phyloP scores from a whole-genome alignment of 495 filamentous ascomycete species.

The Aspergillus hancockii region DNA sequence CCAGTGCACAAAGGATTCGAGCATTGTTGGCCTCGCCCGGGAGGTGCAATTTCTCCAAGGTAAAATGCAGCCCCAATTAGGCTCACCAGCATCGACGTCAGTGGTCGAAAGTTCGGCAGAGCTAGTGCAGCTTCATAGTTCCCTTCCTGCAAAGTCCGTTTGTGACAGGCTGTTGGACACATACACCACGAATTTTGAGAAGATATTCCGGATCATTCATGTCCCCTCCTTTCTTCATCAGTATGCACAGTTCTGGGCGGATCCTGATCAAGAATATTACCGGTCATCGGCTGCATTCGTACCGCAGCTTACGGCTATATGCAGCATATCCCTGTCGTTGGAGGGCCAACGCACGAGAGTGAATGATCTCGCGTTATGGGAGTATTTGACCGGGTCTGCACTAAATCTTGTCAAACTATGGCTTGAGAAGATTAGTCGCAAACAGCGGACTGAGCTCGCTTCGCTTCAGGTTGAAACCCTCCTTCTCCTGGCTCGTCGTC shows the following conservation, averaged over 20 bases:
- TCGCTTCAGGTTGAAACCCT: constrained; percentile 27
- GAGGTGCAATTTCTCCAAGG: constrained; percentile 33
- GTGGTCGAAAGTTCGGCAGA: constrained; percentile 20
- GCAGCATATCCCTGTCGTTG: constrained; percentile 22
- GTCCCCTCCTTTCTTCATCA: constrained; percentile 25
- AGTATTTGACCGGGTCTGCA: constrained; percentile 30
- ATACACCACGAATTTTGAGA: constrained; percentile 29
- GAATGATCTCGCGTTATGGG: constrained; percentile 37
- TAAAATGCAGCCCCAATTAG: constrained; percentile 14
- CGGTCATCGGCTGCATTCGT: constrained; percentile 13
- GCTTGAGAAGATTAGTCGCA: constrained; percentile 35
- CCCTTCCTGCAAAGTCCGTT: constrained; percentile 22
- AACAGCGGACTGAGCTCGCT: constrained; percentile 40
- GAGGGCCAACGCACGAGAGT: constrained; percentile 23
- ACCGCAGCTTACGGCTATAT: constrained; percentile 24
- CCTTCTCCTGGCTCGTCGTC: constrained; percentile 47
- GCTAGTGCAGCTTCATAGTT: constrained; percentile 14
- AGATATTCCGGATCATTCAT: constrained; percentile 27
- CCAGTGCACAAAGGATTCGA: constrained; percentile 19
- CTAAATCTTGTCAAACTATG: constrained; percentile 27
- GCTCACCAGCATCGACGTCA: constrained; percentile 22
- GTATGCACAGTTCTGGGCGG: constrained; percentile 25
- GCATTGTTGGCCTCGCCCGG: constrained; percentile 24
- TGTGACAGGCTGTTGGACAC: constrained; percentile 26
- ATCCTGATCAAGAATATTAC: constrained; percentile 10